Base-by-base conservation (phyloP, 2,329 filamentous ascomycete genomes). In the Alternaria triticimaculans region DNA sequence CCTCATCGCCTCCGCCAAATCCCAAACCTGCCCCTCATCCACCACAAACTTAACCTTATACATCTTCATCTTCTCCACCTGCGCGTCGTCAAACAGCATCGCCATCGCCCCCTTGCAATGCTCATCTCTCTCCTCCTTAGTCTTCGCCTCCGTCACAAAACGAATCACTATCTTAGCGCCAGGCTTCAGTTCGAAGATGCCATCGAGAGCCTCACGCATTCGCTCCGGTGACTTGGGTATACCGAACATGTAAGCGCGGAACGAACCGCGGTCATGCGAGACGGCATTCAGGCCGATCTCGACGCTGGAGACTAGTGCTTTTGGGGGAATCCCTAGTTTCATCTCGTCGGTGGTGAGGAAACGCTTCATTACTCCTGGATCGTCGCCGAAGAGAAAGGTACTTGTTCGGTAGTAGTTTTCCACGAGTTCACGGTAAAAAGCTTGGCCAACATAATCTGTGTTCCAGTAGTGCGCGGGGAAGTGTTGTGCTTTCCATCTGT, bases 331-430 rank as follows among this genome's bases (percentile, higher is more conserved):
- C 0, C 64, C 65, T 2, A 71, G 41, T 2, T 43, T 54, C 41
- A 73, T 41, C 12, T 69, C 65, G 43, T 73, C 70, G 2, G 63
- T 64, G 3, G 55, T 48, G 9, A 73, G 57, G 18, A 72, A 73
- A 7, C 63, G 62, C 30, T 48, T 57, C 21, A 73, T 67, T 10
- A 71, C 33, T 6, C 62, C 68, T 3, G 68, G 61, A 1, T 68
- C 66, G 15, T 70, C 66, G 28, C 62, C 61, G 25, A 73, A 73
- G 2, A 68, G 18, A 23, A 73, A 73, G 1, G 61, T 70, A 0
- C 66, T 70, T 2, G 64, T 72, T n/a, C 59, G 65, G 11, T 70
- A 71, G 54, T 73, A 68, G 20, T 65, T 70, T 6, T 72, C 65
- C 2, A 61, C 56, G 3, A 73, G 55, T 44, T 73, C 71, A 4